A percentile compares a stretch with the other conserved stretches of the same genome.
Evolutionary conservation across 768 basidiomycete genomes (phyloP).

Genomic region (Trametes coccinea): DNA sequence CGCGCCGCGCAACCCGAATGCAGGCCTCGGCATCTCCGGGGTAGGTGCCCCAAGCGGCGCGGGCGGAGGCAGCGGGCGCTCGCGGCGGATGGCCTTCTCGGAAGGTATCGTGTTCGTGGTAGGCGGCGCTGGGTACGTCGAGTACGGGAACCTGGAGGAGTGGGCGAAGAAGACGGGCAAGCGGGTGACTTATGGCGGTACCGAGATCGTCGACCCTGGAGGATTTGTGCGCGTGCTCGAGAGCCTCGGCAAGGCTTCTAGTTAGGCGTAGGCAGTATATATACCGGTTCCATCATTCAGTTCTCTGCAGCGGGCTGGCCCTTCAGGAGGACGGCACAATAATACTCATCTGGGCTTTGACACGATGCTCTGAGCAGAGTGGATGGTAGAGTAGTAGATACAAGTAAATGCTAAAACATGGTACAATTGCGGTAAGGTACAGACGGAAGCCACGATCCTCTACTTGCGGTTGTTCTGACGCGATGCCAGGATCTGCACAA

Average conservation of each 20-base stretch:
- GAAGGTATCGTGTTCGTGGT: slow-evolving; percentile 94
- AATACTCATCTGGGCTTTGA: not conserved
- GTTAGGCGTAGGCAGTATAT: slow-evolving; percentile 4
- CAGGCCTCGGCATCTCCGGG: slow-evolving; percentile 49
- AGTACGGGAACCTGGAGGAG: slow-evolving; percentile 95
- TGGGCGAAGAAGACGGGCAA: slow-evolving; percentile 86
- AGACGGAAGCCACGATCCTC: not conserved
- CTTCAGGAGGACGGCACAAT: not conserved
- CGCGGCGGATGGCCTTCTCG: slow-evolving; percentile 70
- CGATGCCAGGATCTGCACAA: slow-evolving; percentile 79
- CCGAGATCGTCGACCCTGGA: slow-evolving; percentile 90
- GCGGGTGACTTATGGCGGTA: slow-evolving; percentile 90
- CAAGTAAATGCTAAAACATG: slow-evolving; percentile 1
- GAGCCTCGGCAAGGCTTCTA: slow-evolving; percentile 50
- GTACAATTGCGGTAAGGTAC: slow-evolving; percentile 1
- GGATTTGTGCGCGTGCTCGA: slow-evolving; percentile 78
- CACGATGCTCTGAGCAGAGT: not conserved
- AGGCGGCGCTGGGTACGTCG: slow-evolving; percentile 95
- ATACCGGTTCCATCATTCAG: not conserved
- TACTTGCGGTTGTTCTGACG: slow-evolving; percentile 58
- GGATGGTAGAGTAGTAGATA: not conserved
- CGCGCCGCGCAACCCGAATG: slow-evolving; percentile 56
- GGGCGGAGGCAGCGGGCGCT: slow-evolving; percentile 38
- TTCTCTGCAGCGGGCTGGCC: no score
- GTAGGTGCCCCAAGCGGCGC: slow-evolving; percentile 35